Evolutionary conservation across 768 basidiomycete species (phyloP), one percentile per base, ranked within the genome.

Genomic region (Pleurotus platypus): DNA sequence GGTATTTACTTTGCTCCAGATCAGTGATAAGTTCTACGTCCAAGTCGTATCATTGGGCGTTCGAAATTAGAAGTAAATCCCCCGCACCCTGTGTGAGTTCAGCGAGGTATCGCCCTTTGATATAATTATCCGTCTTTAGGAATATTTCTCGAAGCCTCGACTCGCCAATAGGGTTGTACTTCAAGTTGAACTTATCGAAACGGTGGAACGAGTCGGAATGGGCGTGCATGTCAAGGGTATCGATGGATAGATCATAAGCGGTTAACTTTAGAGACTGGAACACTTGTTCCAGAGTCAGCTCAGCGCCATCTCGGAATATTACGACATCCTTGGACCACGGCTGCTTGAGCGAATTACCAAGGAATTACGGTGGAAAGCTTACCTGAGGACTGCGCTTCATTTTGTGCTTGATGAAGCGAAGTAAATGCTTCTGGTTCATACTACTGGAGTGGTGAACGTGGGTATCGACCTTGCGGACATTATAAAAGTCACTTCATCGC

Each of bases 201-300:
- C 97, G 90, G 70, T 99, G 96, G 79, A 99, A 98, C 1, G 94
- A 92, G 66, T 97, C 95, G 61, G 92, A 89, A 70, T 99, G 96
- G 0, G 96, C 97, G 61, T 98, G 97, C 97, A 99, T 99, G 67
- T 99, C 97, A 40, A 99, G 82, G 2, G 97, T 99, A 67, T 99
- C 97, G 67, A 99, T 98, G 9, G 94, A 97, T 35, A 99, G 81
- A 63, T 99, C 97, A 69, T 99, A 99, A 1, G 97, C 96, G 1
- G 91, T 95, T 40, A 99, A 77, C 63, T 95, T 87, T 26, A 99
- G 83, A 11, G 93, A 95, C 66, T 97, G 82, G 73, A 99, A 99
- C n/a, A 99, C 97, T 75, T 98, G 86, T 49, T 85, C 79, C 1
- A 99, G 78, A 0, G 93, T 97, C 13, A 98, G 76, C 63, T 93